Evolutionary conservation across 768 basidiomycete species (phyloP).

Genomic region (Boletus eberwhitei): DNA sequence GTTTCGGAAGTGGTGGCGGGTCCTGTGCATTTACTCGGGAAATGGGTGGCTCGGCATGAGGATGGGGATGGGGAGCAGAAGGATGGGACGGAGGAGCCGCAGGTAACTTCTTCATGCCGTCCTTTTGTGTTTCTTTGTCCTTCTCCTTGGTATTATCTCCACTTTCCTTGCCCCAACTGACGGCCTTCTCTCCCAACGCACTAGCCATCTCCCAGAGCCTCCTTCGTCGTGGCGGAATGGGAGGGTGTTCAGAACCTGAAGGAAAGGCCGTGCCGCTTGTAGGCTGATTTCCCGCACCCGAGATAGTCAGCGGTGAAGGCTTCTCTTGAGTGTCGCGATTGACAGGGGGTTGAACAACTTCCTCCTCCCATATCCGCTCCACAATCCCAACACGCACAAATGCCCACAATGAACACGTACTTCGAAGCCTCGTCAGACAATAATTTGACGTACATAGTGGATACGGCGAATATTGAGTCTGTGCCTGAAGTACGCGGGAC

Average conservation of each 20-base stretch:
- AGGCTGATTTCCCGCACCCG: constrained; percentile 1
- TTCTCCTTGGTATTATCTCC: constrained; percentile 24
- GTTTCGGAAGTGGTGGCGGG: constrained; percentile 52
- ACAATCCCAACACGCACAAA: constrained; percentile 80
- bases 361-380: constrained; percentile 89
- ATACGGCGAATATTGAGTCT: constrained; percentile 35
- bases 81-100: constrained; percentile 27
- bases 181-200: constrained; percentile 56
- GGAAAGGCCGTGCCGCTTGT: background rate
- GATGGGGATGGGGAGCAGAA: constrained; percentile 23
- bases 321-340: constrained; percentile 7
- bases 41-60: constrained; percentile 12
- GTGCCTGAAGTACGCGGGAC: constrained; percentile 33
- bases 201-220: constrained; percentile 70
- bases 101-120: constrained; percentile 12
- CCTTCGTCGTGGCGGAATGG: constrained; percentile 58
- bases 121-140: constrained; percentile 36
- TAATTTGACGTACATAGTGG: constrained; percentile 84
- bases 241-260: constrained; percentile 44
- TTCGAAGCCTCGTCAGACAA: constrained; percentile 77
- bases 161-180: constrained; percentile 49
- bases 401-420: constrained; percentile 89
- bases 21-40: constrained; percentile 10
- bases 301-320: background rate
- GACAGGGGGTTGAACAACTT: constrained; percentile 36